Conservation (phyloP, 768 basidiomycete species). For the Xerocomus brunneocitrinus region DNA sequence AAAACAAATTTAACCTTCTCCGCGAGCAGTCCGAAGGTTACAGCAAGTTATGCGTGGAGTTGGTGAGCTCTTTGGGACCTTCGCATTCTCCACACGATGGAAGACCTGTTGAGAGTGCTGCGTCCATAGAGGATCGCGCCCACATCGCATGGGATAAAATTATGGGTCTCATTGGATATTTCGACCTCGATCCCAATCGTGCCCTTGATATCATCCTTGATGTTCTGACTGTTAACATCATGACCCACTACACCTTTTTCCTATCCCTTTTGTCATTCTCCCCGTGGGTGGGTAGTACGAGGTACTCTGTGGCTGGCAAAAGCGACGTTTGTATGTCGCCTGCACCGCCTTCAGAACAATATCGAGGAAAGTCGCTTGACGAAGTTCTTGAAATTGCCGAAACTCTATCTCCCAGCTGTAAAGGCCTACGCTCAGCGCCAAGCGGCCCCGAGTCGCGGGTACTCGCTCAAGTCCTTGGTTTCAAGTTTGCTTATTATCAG, state of each 20-base stretch:
- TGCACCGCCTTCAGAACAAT: slow-evolving; percentile 38
- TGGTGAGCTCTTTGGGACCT: slow-evolving; percentile 72
- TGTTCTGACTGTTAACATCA: slow-evolving; percentile 76
- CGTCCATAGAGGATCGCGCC: slow-evolving; percentile 59
- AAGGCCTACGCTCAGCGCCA: slow-evolving; percentile 8
- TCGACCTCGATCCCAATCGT: slow-evolving; percentile 93
- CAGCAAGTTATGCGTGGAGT: slow-evolving; percentile 83
- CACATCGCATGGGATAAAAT: slow-evolving; percentile 77
- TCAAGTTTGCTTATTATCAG: slow-evolving; percentile 92
- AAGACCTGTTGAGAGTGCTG: slow-evolving; percentile 54
- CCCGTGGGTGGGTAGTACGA: slow-evolving; percentile 71
- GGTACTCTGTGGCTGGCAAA: slow-evolving; percentile 23
- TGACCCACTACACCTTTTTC: slow-evolving; percentile 86
- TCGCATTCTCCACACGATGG: slow-evolving; percentile 68
- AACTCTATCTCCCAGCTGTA: slow-evolving; percentile 5
- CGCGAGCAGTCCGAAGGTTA: slow-evolving; percentile 98
- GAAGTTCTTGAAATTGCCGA: slow-evolving; percentile 61
- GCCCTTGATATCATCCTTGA: slow-evolving; percentile 93
- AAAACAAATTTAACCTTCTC: slow-evolving; percentile 96
- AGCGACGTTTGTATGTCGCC: slow-evolving; percentile 35
- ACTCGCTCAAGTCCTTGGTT: slow-evolving; percentile 91
- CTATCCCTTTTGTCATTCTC: slow-evolving; percentile 80
- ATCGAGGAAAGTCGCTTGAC: slow-evolving; percentile 58
- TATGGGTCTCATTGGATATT: slow-evolving; percentile 89
- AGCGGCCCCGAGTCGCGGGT: slow-evolving; percentile 48